Base-by-base conservation (phyloP, 2,329 filamentous ascomycete species). In the Ascochyta pisi region DNA sequence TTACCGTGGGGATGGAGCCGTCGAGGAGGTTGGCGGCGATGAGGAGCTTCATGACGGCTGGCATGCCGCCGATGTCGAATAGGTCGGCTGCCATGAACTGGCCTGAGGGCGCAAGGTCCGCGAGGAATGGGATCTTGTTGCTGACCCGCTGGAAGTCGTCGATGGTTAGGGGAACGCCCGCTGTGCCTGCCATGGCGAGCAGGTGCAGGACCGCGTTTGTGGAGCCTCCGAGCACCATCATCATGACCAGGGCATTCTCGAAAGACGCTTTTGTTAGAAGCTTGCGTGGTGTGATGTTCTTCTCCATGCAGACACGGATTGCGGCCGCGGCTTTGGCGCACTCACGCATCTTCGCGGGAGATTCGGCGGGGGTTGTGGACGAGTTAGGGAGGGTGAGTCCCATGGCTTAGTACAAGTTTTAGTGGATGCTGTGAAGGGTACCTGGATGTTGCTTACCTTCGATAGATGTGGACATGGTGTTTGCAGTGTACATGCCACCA, bases 401-500 rank as follows among this genome's bases (percentile, higher is more conserved):
- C 83, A 96, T 92, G 38, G 90, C 91, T 79, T 31, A 5, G n/a
- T 4, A 22, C 9, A 12, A 3, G 7, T 13, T 27, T 65, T 23
- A 69, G 56, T 43, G 34, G 42, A 15, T 10, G 4, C 2, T 27
- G 10, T 24, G 10, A 6, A 2, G 31, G 5, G 10, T 3, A 31
- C 27, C 16, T 12, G 29, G 6, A n/a, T 3, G 2, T 13, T 15
- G 29, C 54, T 10, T 57, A 65, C 71, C 70, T 65, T 96, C 92
- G 62, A 96, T 92, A 13, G 90, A 91, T 0, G 90, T 94, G 4
- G 91, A 90, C 91, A 96, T 94, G 23, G 92, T 96, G 78, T 96
- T 96, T 62, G 92, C 92, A 0, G 92, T 96, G 79, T 92, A 96
- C 92, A 96, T 96, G 16, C 93, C 92, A 42, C 91, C 91, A 62